Evolutionary conservation across 2,329 filamentous ascomycete genomes (phyloP).

Genomic region (Pseudogymnoascus sp.): DNA sequence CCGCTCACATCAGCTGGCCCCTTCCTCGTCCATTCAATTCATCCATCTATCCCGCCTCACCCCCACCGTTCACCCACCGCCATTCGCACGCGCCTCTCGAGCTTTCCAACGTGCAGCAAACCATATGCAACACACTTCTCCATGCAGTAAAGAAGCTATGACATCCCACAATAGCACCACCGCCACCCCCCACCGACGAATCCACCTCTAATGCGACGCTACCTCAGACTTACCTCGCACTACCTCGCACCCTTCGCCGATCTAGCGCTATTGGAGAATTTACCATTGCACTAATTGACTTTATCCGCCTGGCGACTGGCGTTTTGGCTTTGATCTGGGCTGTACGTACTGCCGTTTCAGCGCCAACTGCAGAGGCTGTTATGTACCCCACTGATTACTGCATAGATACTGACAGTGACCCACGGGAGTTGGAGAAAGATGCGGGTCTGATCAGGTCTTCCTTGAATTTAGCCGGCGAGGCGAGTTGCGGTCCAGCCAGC

Average conservation of each 20-base stretch:
- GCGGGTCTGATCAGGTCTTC: background rate
- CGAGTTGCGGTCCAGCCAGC: background rate
- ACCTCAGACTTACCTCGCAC: too few relatives aligned
- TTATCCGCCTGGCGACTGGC: background rate
- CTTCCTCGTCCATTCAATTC: background rate
- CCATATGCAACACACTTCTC: background rate
- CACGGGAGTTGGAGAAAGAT: conserved; percentile 9
- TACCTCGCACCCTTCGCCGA: background rate
- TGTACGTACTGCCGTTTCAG: background rate
- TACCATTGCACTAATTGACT: background rate
- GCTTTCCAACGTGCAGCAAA: background rate
- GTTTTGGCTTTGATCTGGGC: background rate
- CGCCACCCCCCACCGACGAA: background rate
- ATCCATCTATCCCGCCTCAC: background rate
- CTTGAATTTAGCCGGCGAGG: background rate
- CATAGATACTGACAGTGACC: background rate
- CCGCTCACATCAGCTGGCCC: conserved; percentile 3
- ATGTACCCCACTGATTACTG: conserved; percentile 5
- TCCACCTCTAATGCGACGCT: conserved; percentile 1
- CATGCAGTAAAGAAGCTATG: conserved; percentile 9
- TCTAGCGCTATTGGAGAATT: conserved; percentile 4
- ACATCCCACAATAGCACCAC: conserved; percentile 1
- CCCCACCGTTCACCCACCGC: background rate
- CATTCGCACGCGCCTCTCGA: background rate
- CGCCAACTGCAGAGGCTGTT: background rate